Percentiles rank a stretch among this genome's conserved stretches.
Evolutionary conservation across 2,329 filamentous ascomycete genomes (phyloP).

Genomic region (Orbilia blumenaviensis): DNA sequence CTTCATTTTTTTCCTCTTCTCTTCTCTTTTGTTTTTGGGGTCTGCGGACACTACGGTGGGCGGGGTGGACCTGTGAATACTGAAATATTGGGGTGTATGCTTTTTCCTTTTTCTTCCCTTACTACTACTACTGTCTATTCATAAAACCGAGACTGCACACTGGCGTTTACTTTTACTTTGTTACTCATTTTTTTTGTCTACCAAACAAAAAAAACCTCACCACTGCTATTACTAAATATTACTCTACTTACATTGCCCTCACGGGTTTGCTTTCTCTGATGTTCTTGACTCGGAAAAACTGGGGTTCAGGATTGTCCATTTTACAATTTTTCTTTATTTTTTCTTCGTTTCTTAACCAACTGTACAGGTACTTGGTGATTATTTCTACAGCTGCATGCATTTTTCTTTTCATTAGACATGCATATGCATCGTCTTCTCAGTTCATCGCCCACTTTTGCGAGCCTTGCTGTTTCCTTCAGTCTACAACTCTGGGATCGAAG

Average conservation of each 20-base stretch:
- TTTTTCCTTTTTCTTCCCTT: neutral
- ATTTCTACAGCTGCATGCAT: too few species aligned
- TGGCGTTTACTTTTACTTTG: constrained; percentile 14
- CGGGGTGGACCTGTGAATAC: constrained; percentile 32
- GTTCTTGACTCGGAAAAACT: neutral
- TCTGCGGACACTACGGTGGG: constrained; percentile 13
- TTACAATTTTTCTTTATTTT: neutral
- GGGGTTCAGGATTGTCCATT: neutral
- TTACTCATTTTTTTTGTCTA: constrained; percentile 26
- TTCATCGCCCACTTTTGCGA: too few species aligned
- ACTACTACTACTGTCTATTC: neutral
- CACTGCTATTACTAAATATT: constrained; percentile 28
- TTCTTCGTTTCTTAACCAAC: neutral
- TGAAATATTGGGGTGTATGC: constrained; percentile 9
- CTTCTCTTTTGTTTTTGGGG: neutral
- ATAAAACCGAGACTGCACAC: constrained; percentile 19
- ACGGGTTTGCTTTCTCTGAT: neutral
- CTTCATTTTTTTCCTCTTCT: neutral
- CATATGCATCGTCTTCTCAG: too few species aligned
- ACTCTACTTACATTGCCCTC: constrained; percentile 17
- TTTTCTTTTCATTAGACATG: too few species aligned
- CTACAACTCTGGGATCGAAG: too few species aligned
- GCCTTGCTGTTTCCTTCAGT: too few species aligned
- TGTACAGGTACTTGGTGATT: neutral
- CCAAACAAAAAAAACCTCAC: constrained; percentile 16